These are phyloP conservation scores for Chlorociboria aeruginascens DNA, from an alignment of 495 filamentous ascomycete species.

Conservation along the genomic window DNA sequence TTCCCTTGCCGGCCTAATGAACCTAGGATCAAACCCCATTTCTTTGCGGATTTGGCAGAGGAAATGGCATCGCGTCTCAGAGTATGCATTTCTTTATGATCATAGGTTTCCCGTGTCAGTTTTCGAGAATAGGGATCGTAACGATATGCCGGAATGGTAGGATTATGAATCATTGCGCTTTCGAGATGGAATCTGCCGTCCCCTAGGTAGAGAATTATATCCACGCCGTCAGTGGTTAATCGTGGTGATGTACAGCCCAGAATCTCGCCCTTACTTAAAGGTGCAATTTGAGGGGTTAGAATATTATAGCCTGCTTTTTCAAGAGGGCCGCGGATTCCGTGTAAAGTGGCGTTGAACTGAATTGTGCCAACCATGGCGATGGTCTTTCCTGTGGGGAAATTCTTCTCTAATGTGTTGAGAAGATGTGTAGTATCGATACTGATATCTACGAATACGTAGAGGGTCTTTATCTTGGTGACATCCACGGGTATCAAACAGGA, in stretches of 20 bases:
- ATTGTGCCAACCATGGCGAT: constrained; percentile 94
- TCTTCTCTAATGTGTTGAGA: constrained; percentile 73
- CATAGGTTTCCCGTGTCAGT: constrained; percentile 80
- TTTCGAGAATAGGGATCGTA: constrained; percentile 95
- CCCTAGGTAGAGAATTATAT: constrained; percentile 83
- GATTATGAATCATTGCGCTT: constrained; percentile 97
- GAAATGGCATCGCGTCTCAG: constrained; percentile 67
- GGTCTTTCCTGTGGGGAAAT: constrained; percentile 72
- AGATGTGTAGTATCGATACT: constrained; percentile 85
- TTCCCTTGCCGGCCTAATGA: constrained; percentile 91
- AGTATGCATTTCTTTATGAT: constrained; percentile 77
- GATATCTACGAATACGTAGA: constrained; percentile 98
- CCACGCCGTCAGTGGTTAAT: constrained; percentile 45
- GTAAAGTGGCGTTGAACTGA: constrained; percentile 95
- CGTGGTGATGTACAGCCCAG: constrained; percentile 88
- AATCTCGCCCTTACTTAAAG: constrained; percentile 86
- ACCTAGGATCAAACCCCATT: constrained; percentile 92
- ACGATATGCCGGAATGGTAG: constrained; percentile 75
- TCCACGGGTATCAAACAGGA: constrained; percentile 93
- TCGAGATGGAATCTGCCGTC: constrained; percentile 97
- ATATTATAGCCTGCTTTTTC: constrained; percentile 73
- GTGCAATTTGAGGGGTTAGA: constrained; percentile 84
- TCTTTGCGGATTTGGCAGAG: constrained; percentile 59
- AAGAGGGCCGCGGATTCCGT: constrained; percentile 61
- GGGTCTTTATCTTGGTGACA: constrained; percentile 85